Conservation (phyloP, 352 stramenopile genomes). For the Phytophthora multivora region DNA sequence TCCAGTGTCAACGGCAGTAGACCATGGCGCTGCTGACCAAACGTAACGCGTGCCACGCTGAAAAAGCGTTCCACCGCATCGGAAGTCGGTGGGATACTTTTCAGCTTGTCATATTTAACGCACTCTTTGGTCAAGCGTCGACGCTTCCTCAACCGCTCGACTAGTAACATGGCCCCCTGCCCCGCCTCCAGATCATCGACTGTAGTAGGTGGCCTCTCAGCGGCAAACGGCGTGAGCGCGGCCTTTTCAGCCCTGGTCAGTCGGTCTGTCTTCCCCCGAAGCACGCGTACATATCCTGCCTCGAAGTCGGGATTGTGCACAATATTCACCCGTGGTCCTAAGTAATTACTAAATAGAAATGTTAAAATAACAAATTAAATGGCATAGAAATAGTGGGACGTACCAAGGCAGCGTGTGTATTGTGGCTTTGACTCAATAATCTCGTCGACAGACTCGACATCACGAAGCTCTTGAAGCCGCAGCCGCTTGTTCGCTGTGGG, state of each 20-base stretch:
- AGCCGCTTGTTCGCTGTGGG: background rate
- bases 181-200: too few species aligned
- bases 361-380: background rate
- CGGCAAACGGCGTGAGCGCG: too few species aligned
- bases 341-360: background rate
- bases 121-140: background rate
- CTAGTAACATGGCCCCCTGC: background rate
- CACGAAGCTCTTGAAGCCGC: background rate
- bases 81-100: background rate
- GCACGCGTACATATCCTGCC: background rate
- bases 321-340: background rate
- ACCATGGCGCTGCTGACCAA: slow-evolving; percentile 4
- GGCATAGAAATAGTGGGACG: background rate
- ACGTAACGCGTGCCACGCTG: background rate
- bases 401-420: background rate
- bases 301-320: slow-evolving; percentile 9
- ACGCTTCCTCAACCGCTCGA: background rate
- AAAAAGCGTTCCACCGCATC: slow-evolving; percentile 8
- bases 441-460: slow-evolving; percentile 2
- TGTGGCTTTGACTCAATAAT: slow-evolving; percentile 3
- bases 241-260: too few species aligned
- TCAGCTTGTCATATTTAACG: background rate
- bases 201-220: too few species aligned
- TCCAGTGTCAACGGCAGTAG: background rate
- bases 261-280: background rate